phyloP scores from a whole-genome alignment of 2,329 filamentous ascomycete genomes.

The Drechslera avenae region DNA sequence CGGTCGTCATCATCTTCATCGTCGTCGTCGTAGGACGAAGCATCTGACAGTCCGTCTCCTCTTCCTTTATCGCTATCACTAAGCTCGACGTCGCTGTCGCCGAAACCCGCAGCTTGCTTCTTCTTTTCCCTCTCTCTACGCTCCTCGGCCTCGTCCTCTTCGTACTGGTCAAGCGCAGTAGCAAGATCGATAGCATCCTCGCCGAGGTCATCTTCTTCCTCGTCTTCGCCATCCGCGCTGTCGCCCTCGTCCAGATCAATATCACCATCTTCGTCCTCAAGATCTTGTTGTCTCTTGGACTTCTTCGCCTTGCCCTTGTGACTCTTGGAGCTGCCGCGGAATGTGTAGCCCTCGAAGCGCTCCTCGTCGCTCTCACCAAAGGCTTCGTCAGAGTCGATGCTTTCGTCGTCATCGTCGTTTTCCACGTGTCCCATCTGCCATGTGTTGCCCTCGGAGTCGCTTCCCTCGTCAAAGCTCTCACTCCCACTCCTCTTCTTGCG shows the following conservation, averaged over 20 bases:
- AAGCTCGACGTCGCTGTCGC: constrained; percentile 61
- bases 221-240: constrained; percentile 54
- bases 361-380: constrained; percentile 90
- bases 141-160: constrained; percentile 44
- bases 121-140: constrained; percentile 38
- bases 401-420: constrained; percentile 67
- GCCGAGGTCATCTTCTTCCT: constrained; percentile 66
- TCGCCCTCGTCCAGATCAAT: constrained; percentile 56
- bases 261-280: constrained; percentile 38
- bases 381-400: constrained; percentile 77
- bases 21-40: constrained; percentile 55
- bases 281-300: constrained; percentile 36
- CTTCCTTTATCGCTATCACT: constrained; percentile 53
- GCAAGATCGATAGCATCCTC: constrained; percentile 68
- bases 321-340: constrained; percentile 62
- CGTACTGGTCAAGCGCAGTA: constrained; percentile 62
- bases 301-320: constrained; percentile 55
- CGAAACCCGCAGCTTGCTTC: constrained; percentile 49
- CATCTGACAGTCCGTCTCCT: constrained; percentile 56
- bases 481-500: constrained; percentile 37
- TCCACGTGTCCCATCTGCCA: constrained; percentile 78
- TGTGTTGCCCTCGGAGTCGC: constrained; percentile 83
- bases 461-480: constrained; percentile 72
- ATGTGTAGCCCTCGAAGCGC: constrained; percentile 76
- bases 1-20: constrained; percentile 56